A percentile compares a stretch with the other conserved stretches of the same genome.
phyloP scores from a whole-genome alignment of 2,329 filamentous ascomycete genomes.

The Cryoendolithus antarcticus region DNA sequence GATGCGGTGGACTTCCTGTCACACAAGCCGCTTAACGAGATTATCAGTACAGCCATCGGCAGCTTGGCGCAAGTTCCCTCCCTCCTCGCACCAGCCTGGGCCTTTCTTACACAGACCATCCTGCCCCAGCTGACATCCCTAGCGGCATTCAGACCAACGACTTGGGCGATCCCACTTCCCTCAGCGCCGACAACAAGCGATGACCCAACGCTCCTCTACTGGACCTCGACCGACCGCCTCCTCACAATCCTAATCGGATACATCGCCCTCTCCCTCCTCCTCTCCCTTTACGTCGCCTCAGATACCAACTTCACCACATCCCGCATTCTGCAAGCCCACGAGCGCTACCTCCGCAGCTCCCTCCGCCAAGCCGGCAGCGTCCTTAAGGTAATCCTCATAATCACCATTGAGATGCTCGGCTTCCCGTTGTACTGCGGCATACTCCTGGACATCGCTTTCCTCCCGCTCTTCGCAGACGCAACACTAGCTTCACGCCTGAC shows the following conservation, averaged over 20 bases:
- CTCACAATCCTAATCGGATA: slow-evolving; percentile 76
- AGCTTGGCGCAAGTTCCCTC: slow-evolving; percentile 10
- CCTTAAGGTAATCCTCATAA: slow-evolving; percentile 94
- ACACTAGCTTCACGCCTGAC: slow-evolving; percentile 63
- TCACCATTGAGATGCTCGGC: slow-evolving; percentile 96
- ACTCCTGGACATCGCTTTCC: slow-evolving; percentile 72
- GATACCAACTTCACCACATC: slow-evolving; percentile 56
- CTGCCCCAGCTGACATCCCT: slow-evolving; percentile 11
- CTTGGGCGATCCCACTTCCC: slow-evolving; percentile 13
- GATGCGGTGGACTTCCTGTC: slow-evolving; percentile 16
- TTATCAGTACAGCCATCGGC: slow-evolving; percentile 4
- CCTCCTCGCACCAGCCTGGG: neutral
- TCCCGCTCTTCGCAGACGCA: slow-evolving; percentile 77
- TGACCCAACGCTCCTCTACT: slow-evolving; percentile 29
- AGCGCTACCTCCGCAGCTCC: slow-evolving; percentile 67
- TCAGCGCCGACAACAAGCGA: slow-evolving; percentile 7
- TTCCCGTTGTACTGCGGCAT: slow-evolving; percentile 94
- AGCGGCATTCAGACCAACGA: slow-evolving; percentile 11
- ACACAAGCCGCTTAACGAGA: neutral
- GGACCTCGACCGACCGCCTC: slow-evolving; percentile 43
- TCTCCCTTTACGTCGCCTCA: slow-evolving; percentile 66
- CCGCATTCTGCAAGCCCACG: slow-evolving; percentile 44
- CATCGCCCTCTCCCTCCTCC: slow-evolving; percentile 57
- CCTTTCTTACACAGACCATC: slow-evolving; percentile 5
- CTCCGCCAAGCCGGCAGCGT: slow-evolving; percentile 91